These are phyloP conservation scores for Coemansia sp. DNA, from an alignment of 192 early-diverging fungal species.

Conservation along the genomic window DNA sequence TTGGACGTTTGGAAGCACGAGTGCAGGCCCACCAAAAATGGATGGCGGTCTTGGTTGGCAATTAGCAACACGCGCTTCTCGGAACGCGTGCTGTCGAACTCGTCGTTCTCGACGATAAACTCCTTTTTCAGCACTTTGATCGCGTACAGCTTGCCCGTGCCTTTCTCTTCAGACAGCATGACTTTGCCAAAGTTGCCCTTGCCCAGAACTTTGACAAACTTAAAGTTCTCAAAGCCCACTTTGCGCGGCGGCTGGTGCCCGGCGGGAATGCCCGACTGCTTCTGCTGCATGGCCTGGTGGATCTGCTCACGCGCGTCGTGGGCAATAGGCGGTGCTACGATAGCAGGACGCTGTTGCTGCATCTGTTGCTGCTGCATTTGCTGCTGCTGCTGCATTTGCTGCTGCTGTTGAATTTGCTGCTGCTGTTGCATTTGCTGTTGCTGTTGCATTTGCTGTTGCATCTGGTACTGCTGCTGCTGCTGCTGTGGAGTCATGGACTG, in stretches of 20 bases:
- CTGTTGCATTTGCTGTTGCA: slow-evolving; percentile 14
- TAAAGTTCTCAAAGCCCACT: slow-evolving; percentile 89
- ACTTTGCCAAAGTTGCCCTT: slow-evolving; percentile 99
- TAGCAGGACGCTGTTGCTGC: slow-evolving; percentile 5
- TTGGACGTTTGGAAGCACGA: slow-evolving; percentile 96
- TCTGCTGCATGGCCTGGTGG: slow-evolving; percentile 47
- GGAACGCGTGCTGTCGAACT: slow-evolving; percentile 89
- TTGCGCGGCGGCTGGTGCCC: slow-evolving; percentile 54
- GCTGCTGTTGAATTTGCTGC: slow-evolving; percentile 14
- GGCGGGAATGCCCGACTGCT: slow-evolving; percentile 10
- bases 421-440: slow-evolving; percentile 15
- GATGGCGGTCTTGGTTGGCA: slow-evolving; percentile 87
- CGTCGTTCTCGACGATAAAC: slow-evolving; percentile 98
- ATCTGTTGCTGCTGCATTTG: slow-evolving; percentile 7
- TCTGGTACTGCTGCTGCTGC: slow-evolving; percentile 17
- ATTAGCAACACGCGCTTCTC: slow-evolving; percentile 94
- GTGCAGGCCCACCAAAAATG: slow-evolving; percentile 95
- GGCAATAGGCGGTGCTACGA: slow-evolving; percentile 8
- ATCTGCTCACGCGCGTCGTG: slow-evolving; percentile 39
- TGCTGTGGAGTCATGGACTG: background rate
- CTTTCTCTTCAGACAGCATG: slow-evolving; percentile 94
- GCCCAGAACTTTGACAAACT: slow-evolving; percentile 90
- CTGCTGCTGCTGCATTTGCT: slow-evolving; percentile 21
- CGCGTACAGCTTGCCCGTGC: slow-evolving; percentile 79
- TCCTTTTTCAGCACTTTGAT: slow-evolving; percentile 99